Evolutionary conservation across 768 basidiomycete species (phyloP).

Genomic region (Boletus sensibilis): DNA sequence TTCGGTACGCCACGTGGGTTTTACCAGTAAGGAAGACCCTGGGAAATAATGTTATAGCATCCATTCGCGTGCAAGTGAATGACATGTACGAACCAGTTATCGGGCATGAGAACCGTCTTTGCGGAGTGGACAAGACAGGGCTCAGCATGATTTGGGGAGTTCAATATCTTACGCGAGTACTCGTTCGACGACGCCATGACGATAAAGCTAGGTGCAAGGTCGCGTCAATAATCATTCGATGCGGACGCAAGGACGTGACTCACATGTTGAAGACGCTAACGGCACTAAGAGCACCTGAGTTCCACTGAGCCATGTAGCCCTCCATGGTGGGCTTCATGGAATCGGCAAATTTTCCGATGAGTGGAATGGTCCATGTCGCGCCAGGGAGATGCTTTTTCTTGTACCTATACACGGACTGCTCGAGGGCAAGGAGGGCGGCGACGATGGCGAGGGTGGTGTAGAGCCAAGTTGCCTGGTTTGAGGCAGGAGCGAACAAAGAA

Average conservation of each 20-base stretch:
- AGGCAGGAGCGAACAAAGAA: constrained; percentile 39
- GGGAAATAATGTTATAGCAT: background rate
- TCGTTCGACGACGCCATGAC: constrained; percentile 97
- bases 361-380: constrained; percentile 88
- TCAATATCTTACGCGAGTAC: constrained; percentile 91
- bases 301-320: constrained; percentile 90
- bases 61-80: background rate
- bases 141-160: constrained; percentile 89
- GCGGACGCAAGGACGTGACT: constrained; percentile 25
- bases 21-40: constrained; percentile 99
- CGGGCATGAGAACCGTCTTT: constrained; percentile 76
- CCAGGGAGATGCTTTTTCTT: constrained; percentile 92
- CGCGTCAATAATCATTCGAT: constrained; percentile 7
- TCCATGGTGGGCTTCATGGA: constrained; percentile 90
- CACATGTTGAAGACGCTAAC: constrained; percentile 98
- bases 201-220: constrained; percentile 73
- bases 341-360: constrained; percentile 95
- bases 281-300: constrained; percentile 82
- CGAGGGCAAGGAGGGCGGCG: constrained; percentile 73
- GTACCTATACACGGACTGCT: constrained; percentile 84
- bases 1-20: constrained; percentile 89
- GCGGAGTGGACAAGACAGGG: constrained; percentile 93
- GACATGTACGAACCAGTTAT: constrained; percentile 72
- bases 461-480: constrained; percentile 45
- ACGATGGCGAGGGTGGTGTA: constrained; percentile 71